Percentiles rank a stretch among this genome's conserved stretches.
phyloP scores from a whole-genome alignment of 2,329 filamentous ascomycete species.

The Nigrospora sphaerica region DNA sequence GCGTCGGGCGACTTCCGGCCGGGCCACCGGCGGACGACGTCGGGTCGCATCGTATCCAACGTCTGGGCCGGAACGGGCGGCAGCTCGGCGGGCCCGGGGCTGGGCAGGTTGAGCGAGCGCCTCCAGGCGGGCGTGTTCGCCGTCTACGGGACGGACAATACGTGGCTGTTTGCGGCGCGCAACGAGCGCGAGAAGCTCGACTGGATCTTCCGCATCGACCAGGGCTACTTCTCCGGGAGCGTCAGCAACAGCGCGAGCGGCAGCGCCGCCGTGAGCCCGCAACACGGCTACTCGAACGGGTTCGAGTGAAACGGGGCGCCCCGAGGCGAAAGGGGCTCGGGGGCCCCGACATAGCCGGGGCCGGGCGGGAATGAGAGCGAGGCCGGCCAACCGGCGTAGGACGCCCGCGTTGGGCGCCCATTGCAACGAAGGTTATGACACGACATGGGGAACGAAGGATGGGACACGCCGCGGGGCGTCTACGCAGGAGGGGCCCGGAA shows the following conservation, averaged over 20 bases:
- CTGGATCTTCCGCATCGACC: conserved; percentile 93
- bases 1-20: conserved; percentile 30
- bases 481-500: too few relatives aligned
- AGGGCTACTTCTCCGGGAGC: conserved; percentile 54
- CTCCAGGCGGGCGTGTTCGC: conserved; percentile 76
- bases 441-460: too few relatives aligned
- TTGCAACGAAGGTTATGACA: too few relatives aligned
- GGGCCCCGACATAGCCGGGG: too few relatives aligned
- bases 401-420: too few relatives aligned
- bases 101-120: conserved; percentile 49
- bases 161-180: conserved; percentile 86
- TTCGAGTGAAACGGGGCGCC: not conserved
- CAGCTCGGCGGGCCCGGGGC: conserved; percentile 27
- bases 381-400: too few relatives aligned
- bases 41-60: conserved; percentile 46
- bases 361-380: too few relatives aligned
- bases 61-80: conserved; percentile 43
- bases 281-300: conserved; percentile 14
- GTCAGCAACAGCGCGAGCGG: conserved; percentile 32
- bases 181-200: conserved; percentile 91
- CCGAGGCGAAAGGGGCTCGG: not conserved
- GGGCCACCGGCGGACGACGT: conserved; percentile 40
- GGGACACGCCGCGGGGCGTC: too few relatives aligned
- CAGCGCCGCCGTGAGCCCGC: conserved; percentile 31
- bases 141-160: conserved; percentile 89